A percentile compares a stretch with the other conserved stretches of the same genome.
Evolutionary conservation across 2,329 filamentous ascomycete species (phyloP).

Genomic region (Leptosphaerulina australis): DNA sequence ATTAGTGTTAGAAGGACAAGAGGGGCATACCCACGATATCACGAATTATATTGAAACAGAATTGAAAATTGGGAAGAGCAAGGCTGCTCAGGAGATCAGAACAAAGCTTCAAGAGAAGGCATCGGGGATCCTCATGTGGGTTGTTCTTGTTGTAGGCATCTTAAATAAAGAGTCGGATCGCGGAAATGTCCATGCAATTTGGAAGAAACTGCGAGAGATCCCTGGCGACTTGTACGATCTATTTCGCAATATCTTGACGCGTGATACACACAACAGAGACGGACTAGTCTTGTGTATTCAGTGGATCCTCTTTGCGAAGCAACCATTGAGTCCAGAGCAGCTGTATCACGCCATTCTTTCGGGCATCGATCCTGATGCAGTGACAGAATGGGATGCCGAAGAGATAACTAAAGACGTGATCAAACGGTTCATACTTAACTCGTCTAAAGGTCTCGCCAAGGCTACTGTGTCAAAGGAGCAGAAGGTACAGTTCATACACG

Average conservation of each 20-base stretch:
- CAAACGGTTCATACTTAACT: constrained; percentile 28
- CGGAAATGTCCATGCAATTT: constrained; percentile 39
- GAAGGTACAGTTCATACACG: constrained; percentile 42
- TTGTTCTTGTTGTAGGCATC: constrained; percentile 42
- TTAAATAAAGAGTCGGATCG: constrained; percentile 51
- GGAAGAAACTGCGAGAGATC: constrained; percentile 44
- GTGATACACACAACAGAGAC: constrained; percentile 47
- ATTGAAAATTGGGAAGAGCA: constrained; percentile 30
- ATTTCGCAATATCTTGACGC: constrained; percentile 53
- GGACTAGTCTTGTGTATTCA: constrained; percentile 24
- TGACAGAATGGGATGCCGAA: constrained; percentile 21
- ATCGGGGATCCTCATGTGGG: constrained; percentile 54
- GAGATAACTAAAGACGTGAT: constrained; percentile 19
- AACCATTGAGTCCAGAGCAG: constrained; percentile 22
- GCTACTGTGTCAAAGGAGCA: constrained; percentile 21
- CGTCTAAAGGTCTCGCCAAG: constrained; percentile 34
- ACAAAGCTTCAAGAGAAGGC: constrained; percentile 46
- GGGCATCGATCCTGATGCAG: constrained; percentile 10
- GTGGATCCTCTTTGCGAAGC: constrained; percentile 27
- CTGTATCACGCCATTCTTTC: constrained; percentile 25
- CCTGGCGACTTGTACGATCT: constrained; percentile 44
- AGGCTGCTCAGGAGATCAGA: constrained; percentile 31
- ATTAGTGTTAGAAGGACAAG: constrained; percentile 47
- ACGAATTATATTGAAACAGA: constrained; percentile 27
- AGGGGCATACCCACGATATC: constrained; percentile 49